A percentile compares a stretch with the other conserved stretches of the same genome.
These are phyloP conservation scores for Aphanomyces astaci DNA, from an alignment of 352 stramenopile species.

Conservation along the genomic window DNA sequence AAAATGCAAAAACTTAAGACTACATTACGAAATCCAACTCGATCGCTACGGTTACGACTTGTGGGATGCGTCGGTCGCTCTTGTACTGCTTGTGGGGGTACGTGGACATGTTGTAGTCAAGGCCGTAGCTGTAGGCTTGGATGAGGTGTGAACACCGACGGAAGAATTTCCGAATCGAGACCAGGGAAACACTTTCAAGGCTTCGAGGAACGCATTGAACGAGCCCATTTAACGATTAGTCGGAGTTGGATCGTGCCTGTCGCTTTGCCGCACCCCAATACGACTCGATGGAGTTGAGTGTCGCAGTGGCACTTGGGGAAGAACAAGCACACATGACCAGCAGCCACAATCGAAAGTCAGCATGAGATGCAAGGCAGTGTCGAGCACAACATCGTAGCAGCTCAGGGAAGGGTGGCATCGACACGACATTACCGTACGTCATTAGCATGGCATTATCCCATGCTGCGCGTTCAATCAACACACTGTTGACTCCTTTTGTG, in stretches of 20 bases:
- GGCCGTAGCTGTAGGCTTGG: neutral
- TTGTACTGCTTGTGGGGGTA: constrained; percentile 3
- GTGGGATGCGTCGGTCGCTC: constrained; percentile 4
- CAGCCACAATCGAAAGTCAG: no score
- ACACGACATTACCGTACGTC: neutral
- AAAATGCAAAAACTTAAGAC: neutral
- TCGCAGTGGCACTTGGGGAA: no score
- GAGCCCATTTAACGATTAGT: neutral
- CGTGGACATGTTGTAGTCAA: neutral
- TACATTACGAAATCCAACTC: neutral
- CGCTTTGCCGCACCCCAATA: no score
- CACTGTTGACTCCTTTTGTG: neutral
- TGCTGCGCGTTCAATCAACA: neutral
- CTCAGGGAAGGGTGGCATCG: no score
- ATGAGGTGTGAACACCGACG: neutral
- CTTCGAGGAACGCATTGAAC: neutral
- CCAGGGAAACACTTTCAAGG: neutral
- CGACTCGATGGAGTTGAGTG: no score
- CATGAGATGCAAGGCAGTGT: no score
- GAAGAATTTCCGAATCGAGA: constrained; percentile 10
- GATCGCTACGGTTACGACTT: neutral
- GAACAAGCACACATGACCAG: no score
- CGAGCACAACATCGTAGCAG: no score
- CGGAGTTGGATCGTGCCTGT: constrained; percentile 1
- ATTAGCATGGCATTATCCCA: neutral